Evolutionary conservation across 306 rosid species (phyloP).

Genomic region (Benincasa hispida): DNA sequence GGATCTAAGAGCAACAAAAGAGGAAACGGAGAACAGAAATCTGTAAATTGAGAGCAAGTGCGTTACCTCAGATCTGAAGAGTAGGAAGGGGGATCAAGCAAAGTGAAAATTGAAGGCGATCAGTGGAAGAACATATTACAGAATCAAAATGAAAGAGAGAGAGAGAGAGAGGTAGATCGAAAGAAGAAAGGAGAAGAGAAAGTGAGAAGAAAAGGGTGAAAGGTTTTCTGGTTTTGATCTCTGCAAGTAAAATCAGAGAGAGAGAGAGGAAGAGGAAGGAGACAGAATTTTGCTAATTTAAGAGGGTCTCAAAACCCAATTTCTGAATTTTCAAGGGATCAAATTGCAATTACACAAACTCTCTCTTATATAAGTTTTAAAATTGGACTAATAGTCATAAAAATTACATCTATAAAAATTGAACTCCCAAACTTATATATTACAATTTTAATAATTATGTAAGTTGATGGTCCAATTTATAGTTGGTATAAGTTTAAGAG

Average conservation of each 20-base stretch:
- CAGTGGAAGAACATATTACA: not conserved
- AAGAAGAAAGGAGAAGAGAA: not conserved
- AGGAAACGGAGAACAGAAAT: not conserved
- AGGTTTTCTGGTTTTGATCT: not conserved
- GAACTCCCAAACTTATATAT: too few species aligned
- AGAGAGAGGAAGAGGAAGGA: not conserved
- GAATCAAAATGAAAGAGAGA: not conserved
- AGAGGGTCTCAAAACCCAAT: not conserved
- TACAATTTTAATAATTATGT: too few species aligned
- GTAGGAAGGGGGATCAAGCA: constrained; percentile 12
- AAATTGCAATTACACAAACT: not conserved
- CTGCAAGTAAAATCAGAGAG: not conserved
- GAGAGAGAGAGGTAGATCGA: not conserved
- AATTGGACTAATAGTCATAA: too few species aligned
- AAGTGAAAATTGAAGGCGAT: not conserved
- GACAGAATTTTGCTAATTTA: not conserved
- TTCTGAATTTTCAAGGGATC: not conserved
- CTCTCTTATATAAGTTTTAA: too few species aligned
- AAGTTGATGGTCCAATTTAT: too few species aligned
- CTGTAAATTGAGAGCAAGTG: constrained; percentile 2
- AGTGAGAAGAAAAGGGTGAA: not conserved
- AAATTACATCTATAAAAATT: too few species aligned
- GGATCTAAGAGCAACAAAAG: not conserved
- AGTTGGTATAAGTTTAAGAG: too few species aligned
- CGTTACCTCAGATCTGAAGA: constrained; percentile 37